Conservation (phyloP, 352 stramenopile species). For the Phytophthora fragariae region DNA sequence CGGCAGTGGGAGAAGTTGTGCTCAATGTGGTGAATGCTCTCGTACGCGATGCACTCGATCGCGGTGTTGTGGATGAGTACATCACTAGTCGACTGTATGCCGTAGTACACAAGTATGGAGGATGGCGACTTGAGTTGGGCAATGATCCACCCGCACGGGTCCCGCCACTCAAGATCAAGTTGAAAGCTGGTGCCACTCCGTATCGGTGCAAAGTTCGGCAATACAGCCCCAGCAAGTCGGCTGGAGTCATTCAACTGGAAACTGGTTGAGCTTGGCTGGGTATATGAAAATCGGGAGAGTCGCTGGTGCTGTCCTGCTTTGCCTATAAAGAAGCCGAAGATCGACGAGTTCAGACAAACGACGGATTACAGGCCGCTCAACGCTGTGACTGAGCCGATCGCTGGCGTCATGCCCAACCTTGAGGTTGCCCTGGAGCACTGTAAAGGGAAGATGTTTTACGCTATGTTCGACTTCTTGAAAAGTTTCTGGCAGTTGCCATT, state of each 20-base stretch:
- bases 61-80: slow-evolving; percentile 8
- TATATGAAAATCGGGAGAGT: slow-evolving; percentile 15
- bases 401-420: slow-evolving; percentile 14
- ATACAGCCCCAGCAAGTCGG: slow-evolving; percentile 11
- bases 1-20: neutral
- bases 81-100: slow-evolving; percentile 1
- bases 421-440: neutral
- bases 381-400: slow-evolving; percentile 4
- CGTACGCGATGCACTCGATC: slow-evolving; percentile 7
- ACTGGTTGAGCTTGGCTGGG: slow-evolving; percentile 4
- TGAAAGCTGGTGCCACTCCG: neutral
- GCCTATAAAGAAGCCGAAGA: neutral
- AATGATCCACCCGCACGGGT: slow-evolving; percentile 8
- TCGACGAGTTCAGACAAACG: neutral
- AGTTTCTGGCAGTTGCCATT: slow-evolving; percentile 35
- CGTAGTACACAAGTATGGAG: neutral
- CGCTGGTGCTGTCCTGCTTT: slow-evolving; percentile 11
- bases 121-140: slow-evolving; percentile 4
- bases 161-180: slow-evolving; percentile 3
- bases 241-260: slow-evolving; percentile 3
- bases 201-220: slow-evolving; percentile 18
- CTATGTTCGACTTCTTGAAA: slow-evolving; percentile 32
- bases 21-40: slow-evolving; percentile 6
- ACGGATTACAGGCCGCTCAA: slow-evolving; percentile 2
- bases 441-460: neutral